Evolutionary conservation across 352 stramenopile species (phyloP), one percentile per base, ranked within the genome.

Genomic region (Pythium rishiriense): DNA sequence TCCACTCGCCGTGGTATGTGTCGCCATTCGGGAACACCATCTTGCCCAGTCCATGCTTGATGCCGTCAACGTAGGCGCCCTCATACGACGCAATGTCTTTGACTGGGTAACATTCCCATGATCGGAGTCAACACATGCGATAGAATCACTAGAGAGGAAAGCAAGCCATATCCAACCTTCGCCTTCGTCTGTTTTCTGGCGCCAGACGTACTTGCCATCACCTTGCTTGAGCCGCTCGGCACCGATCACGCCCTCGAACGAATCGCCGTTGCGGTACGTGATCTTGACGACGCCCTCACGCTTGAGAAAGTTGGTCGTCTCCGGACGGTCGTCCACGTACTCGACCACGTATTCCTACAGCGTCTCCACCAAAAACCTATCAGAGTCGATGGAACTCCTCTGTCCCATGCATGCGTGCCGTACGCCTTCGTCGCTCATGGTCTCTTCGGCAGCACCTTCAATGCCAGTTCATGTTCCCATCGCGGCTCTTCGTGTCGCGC

Each of bases 11-110:
- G 51, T 95, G 87, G 61, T 96, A 98, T 47, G 76, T 76, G 57
- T 97, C 90, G 28, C 89, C 91, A 52, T 96, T 96, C 2, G 89
- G 86, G 58, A 96, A 97, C 7, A 76, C 87, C 88, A 98, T 97
- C 66, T 95, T 96, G n/a, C 92, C 92, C 3, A 93, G 66, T 35
- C 91, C 92, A 19, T 85, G 74, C 73, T 93, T 94, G 67, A 74
- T 78, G 31, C 92, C 90, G 58, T 94, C 78, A 33, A 86, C 77
- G 65, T 98, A 98, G 15, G 75, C 74, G 48, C 93, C 93, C 62
- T 97, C 88, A 66, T 93, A 97, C 22, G 81, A 83, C 46, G 81
- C 80, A 29, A 88, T n/a, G 19, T 88, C 66, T 33, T 89, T 88
- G 46, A 87, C 82, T 90, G 56, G 12, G 8, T 53, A 21, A 17